phyloP scores from a whole-genome alignment of 805 yeast species.

The Jamesozyma lodderae region DNA sequence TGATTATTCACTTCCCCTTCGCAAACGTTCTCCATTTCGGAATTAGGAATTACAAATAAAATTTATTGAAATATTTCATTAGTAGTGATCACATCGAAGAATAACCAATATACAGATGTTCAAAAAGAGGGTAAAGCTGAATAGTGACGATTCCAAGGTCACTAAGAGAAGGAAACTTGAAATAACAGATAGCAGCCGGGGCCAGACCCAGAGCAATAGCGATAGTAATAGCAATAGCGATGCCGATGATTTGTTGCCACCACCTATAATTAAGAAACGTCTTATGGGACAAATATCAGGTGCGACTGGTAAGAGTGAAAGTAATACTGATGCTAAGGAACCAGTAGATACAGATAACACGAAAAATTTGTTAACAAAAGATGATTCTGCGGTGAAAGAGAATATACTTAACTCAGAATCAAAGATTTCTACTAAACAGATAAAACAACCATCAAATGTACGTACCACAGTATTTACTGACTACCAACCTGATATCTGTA shows the following conservation, averaged over 20 bases:
- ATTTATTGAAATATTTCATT: too few relatives aligned
- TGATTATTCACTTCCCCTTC: too few relatives aligned
- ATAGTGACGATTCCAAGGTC: constrained; percentile 1
- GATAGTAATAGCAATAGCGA: too few relatives aligned
- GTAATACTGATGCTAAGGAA: background rate
- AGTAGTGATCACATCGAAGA: too few relatives aligned
- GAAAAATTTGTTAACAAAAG: constrained; percentile 1
- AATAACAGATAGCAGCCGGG: too few relatives aligned
- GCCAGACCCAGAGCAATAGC: too few relatives aligned
- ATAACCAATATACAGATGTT: constrained; percentile 18
- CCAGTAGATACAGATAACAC: background rate
- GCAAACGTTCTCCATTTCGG: too few relatives aligned
- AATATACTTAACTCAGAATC: constrained; percentile 11
- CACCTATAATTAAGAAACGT: background rate
- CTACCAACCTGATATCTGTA: constrained; percentile 89
- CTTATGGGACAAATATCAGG: background rate
- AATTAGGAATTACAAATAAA: too few relatives aligned
- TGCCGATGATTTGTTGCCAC: too few relatives aligned
- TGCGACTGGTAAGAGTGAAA: background rate
- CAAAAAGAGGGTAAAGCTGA: constrained; percentile 16
- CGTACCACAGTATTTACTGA: constrained; percentile 65
- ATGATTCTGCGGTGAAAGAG: constrained; percentile 9
- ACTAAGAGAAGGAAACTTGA: constrained; percentile 15
- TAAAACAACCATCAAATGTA: constrained; percentile 36
- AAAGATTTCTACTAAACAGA: constrained; percentile 3